These are phyloP conservation scores for Aureobasidium vineae DNA, from an alignment of 2,329 filamentous ascomycete genomes.

Conservation along the genomic window DNA sequence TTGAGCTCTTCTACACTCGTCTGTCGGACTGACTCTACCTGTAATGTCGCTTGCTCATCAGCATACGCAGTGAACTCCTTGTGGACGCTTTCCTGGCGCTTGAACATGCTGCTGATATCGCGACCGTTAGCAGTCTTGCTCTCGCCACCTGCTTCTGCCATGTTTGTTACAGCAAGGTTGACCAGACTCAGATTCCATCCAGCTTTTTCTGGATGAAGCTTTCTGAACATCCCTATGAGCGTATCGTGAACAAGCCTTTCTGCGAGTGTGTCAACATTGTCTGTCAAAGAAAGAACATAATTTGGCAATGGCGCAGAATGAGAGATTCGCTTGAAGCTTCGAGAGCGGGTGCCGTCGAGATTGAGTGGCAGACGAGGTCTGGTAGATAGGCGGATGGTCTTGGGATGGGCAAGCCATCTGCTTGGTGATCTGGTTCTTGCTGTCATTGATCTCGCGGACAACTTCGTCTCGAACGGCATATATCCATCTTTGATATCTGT, in stretches of 20 bases:
- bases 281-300: slow-evolving; percentile 67
- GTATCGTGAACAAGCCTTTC: slow-evolving; percentile 68
- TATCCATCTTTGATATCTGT: background rate
- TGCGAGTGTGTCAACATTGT: slow-evolving; percentile 59
- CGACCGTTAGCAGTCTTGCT: slow-evolving; percentile 55
- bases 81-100: slow-evolving; percentile 65
- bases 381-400: slow-evolving; percentile 76
- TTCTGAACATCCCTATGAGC: slow-evolving; percentile 69
- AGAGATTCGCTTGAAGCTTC: slow-evolving; percentile 68
- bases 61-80: slow-evolving; percentile 64
- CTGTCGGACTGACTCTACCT: background rate
- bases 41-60: background rate
- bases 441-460: background rate
- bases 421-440: slow-evolving; percentile 3
- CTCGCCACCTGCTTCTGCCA: slow-evolving; percentile 55
- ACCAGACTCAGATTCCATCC: slow-evolving; percentile 80
- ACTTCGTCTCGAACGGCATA: background rate
- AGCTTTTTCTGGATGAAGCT: slow-evolving; percentile 65
- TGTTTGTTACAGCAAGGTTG: slow-evolving; percentile 85
- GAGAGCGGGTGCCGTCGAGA: slow-evolving; percentile 54
- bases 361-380: slow-evolving; percentile 59
- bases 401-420: slow-evolving; percentile 78
- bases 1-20: background rate
- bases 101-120: slow-evolving; percentile 83
- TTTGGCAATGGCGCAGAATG: slow-evolving; percentile 70